phyloP scores from a whole-genome alignment of 164 flowering plant genomes.

The Vitis rupestris region DNA sequence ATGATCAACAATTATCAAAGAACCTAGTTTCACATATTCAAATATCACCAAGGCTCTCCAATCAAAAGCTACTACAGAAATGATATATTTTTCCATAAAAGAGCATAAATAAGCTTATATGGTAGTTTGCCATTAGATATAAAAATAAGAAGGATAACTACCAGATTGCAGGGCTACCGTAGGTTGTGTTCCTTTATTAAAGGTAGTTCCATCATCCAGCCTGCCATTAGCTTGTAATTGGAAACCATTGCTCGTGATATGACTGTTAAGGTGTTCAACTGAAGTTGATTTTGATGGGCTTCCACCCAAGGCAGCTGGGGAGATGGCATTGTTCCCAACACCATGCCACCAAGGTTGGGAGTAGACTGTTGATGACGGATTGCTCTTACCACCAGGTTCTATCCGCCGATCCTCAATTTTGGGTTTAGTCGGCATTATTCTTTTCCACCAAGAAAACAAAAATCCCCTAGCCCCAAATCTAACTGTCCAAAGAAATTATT shows the following conservation, averaged over 20 bases:
- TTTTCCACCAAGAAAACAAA: not conserved
- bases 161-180: constrained; percentile 18
- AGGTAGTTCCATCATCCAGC: constrained; percentile 10
- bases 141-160: constrained; percentile 3
- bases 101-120: not conserved
- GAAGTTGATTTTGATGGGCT: constrained; percentile 18
- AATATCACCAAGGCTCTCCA: not conserved
- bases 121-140: not conserved
- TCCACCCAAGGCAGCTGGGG: constrained; percentile 14
- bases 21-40: not conserved
- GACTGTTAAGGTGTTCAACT: constrained; percentile 16
- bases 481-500: not conserved
- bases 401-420: constrained; percentile 17
- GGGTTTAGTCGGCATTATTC: constrained; percentile 33
- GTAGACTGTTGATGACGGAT: constrained; percentile 15
- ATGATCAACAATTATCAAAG: not conserved
- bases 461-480: not conserved
- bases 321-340: constrained; percentile 16
- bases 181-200: constrained; percentile 10
- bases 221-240: constrained; percentile 15
- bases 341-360: constrained; percentile 48
- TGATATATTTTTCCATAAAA: not conserved
- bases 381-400: constrained; percentile 13
- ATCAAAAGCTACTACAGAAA: not conserved
- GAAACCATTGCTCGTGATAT: constrained; percentile 12